Conservation (phyloP, 2,329 filamentous ascomycete genomes). For the Cytospora schulzeri region DNA sequence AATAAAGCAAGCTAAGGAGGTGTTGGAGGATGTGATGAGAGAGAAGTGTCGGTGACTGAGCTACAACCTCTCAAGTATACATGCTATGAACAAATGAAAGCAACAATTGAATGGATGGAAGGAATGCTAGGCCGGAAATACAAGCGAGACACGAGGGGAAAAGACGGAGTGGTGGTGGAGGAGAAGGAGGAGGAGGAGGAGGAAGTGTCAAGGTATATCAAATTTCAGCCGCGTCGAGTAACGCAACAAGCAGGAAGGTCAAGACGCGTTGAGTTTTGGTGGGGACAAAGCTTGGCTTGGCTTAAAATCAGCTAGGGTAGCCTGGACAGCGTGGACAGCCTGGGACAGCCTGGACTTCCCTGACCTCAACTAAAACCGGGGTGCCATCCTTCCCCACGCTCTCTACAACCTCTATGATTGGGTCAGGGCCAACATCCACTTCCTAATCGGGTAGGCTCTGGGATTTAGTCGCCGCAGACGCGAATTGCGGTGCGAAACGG, state of each 20-base stretch:
- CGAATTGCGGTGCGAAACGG: background rate
- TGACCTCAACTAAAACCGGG: background rate
- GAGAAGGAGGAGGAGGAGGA: constrained; percentile 16
- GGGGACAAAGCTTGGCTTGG: constrained; percentile 12
- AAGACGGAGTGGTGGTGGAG: constrained; percentile 8
- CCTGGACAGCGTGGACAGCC: background rate
- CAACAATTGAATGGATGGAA: constrained; percentile 15
- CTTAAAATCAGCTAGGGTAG: background rate
- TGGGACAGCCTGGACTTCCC: background rate
- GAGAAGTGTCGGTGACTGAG: constrained; percentile 1
- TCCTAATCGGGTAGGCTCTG: constrained; percentile 10
- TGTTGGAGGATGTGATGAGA: background rate
- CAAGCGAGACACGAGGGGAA: constrained; percentile 10
- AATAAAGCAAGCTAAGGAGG: no score
- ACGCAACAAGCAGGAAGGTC: constrained; percentile 14
- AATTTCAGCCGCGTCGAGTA: constrained; percentile 25
- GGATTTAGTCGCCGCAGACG: constrained; percentile 15
- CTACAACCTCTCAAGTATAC: constrained; percentile 9
- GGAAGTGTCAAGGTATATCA: constrained; percentile 14
- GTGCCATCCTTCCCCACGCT: background rate
- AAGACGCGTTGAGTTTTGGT: constrained; percentile 24
- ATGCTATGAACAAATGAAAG: constrained; percentile 16
- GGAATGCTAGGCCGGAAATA: constrained; percentile 21
- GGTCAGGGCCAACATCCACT: background rate
- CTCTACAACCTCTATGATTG: background rate